Base-by-base conservation (phyloP, 768 basidiomycete genomes). In the Calocera cornea region DNA sequence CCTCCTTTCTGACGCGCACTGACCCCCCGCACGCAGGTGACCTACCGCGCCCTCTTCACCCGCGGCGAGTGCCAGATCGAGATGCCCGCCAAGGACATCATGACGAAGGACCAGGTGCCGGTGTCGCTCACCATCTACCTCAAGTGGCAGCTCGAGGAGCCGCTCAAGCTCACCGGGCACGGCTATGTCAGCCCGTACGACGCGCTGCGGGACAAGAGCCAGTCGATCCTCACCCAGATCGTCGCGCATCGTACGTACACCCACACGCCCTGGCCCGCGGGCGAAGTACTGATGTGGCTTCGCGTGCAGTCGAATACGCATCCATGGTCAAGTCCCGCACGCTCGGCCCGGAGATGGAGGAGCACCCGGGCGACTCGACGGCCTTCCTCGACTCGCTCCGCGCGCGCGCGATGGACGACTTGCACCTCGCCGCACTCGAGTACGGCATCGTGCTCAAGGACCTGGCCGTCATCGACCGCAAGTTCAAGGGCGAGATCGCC, bases 401-500 rank as follows among this genome's bases (percentile, higher is more conserved):
- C 27, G 89, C 86, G 2, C 85, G 88, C 41, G 91, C 90, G 8
- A 89, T 92, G 87, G 91, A 92, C 73, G 90, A 92, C 67, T 83
- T 93, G 79, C 87, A 89, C 67, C 79, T 85, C 66, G 90, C 89
- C 24, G 89, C 90, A 1, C 76, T 88, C 44, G 90, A 91, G 73
- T 92, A 92, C 70, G 91, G 91, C 7, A 93, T 92, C 64, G 78
- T 88, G 38, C 75, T 92, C 64, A 90, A 90, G 76, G 90, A 92
- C 70, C 83, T 92, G 86, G 90, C 90, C 66, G 90, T 92, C 66
- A 92, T 92, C 68, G 89, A 92, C 73, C 80, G 90, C 34, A 87
- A 91, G 71, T 92, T 92, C 80, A 92, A 92, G 79, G 90, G 89
- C 68, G 90, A 92, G 73, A 90, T 91, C 70, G 90, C 89, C 0